Percentiles rank a stretch among this genome's conserved stretches.
Conservation (phyloP, 495 filamentous ascomycete genomes). For the Penicillium canariense region DNA sequence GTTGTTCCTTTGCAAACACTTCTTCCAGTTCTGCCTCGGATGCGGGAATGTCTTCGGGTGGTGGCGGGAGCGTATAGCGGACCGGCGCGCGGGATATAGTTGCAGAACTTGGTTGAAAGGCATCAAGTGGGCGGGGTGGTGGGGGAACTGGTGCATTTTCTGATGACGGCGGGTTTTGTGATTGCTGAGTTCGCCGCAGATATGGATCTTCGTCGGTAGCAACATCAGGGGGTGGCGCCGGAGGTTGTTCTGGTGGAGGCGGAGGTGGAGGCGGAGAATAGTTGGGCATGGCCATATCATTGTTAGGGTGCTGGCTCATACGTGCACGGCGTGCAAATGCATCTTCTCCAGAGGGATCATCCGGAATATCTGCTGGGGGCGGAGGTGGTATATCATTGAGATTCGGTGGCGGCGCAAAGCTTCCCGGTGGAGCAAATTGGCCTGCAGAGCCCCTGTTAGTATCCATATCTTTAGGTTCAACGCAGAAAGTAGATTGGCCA, state of each 20-base stretch:
- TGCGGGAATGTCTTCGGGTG: conserved; percentile 54
- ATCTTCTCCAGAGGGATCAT: conserved; percentile 67
- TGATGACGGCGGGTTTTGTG: conserved; percentile 26
- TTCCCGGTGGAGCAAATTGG: conserved; percentile 69
- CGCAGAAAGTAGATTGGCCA: conserved; percentile 17
- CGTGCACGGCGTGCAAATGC: conserved; percentile 65
- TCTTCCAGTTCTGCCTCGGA: conserved; percentile 57
- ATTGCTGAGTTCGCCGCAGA: conserved; percentile 56
- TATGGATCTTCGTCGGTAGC: conserved; percentile 68
- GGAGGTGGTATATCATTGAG: conserved; percentile 40
- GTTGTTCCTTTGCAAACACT: conserved; percentile 51
- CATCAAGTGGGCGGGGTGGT: conserved; percentile 35
- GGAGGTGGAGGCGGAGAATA: conserved; percentile 22
- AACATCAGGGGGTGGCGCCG: conserved; percentile 46
- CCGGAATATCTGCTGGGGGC: conserved; percentile 38
- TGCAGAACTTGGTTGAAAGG: conserved; percentile 42
- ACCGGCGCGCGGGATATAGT: conserved; percentile 86
- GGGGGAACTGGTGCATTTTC: conserved; percentile 32
- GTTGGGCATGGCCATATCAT: conserved; percentile 10
- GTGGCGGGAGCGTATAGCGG: conserved; percentile 68
- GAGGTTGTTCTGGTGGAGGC: conserved; percentile 41
- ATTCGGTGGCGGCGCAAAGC: conserved; percentile 70
- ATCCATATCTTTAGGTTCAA: not conserved
- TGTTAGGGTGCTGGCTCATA: conserved; percentile 29
- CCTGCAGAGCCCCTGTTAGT: conserved; percentile 38